phyloP scores from a whole-genome alignment of 2,329 filamentous ascomycete genomes.

The Diaporthe eres region DNA sequence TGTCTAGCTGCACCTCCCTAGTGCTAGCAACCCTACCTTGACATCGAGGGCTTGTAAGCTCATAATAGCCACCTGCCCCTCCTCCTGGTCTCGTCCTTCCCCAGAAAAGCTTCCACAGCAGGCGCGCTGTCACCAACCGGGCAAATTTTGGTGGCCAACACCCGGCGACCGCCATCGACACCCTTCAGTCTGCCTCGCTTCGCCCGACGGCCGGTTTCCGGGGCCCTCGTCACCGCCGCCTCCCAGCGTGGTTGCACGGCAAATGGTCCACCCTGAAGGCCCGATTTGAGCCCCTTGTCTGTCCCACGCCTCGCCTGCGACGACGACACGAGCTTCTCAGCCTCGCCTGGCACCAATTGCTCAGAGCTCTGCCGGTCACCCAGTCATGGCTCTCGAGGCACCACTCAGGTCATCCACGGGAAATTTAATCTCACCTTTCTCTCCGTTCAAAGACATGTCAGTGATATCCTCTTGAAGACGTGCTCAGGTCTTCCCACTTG shows the following conservation, averaged over 20 bases:
- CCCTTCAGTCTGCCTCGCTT: slow-evolving; percentile 35
- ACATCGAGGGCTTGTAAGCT: slow-evolving; percentile 28
- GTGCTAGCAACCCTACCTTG: slow-evolving; percentile 41
- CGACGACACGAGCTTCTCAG: slow-evolving; percentile 24
- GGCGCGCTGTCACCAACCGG: slow-evolving; percentile 35
- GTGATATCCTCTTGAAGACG: slow-evolving; percentile 44
- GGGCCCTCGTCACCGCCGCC: slow-evolving; percentile 27
- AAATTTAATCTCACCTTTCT: slow-evolving; percentile 68
- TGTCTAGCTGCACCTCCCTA: slow-evolving; percentile 33
- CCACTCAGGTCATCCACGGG: slow-evolving; percentile 74
- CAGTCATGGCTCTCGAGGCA: slow-evolving; percentile 72
- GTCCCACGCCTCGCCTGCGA: slow-evolving; percentile 9
- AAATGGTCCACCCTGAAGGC: slow-evolving; percentile 22
- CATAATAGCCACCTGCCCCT: slow-evolving; percentile 42
- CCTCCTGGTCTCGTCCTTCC: slow-evolving; percentile 30
- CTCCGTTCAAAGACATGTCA: slow-evolving; percentile 68
- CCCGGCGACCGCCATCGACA: slow-evolving; percentile 20
- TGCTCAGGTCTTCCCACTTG: slow-evolving; percentile 57
- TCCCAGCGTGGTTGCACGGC: slow-evolving; percentile 35
- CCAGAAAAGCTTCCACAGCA: slow-evolving; percentile 21
- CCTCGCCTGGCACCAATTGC: neutral
- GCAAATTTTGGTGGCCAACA: slow-evolving; percentile 22
- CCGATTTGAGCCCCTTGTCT: slow-evolving; percentile 16
- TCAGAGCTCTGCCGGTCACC: slow-evolving; percentile 31
- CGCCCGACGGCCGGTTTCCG: slow-evolving; percentile 32